Evolutionary conservation across 1,284 basidiomycete species (phyloP).

Genomic region (Inonotus hispidus): DNA sequence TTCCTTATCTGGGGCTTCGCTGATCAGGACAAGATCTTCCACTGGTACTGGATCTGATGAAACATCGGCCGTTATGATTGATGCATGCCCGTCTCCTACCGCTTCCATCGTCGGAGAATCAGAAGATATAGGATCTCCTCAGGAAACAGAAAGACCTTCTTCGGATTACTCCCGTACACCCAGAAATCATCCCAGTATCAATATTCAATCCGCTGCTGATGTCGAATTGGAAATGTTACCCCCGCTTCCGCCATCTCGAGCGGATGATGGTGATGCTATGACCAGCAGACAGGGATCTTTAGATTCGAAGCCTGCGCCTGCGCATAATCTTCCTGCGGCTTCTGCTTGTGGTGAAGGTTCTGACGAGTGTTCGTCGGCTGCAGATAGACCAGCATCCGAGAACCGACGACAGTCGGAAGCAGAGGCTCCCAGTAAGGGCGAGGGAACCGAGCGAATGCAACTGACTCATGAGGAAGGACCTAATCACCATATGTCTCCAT

Average conservation of each 20-base stretch:
- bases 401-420: no score
- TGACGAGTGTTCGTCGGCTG: no score
- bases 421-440: no score
- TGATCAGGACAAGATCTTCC: no score
- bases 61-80: background rate
- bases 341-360: no score
- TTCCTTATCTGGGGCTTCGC: background rate
- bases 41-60: background rate
- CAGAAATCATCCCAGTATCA: background rate
- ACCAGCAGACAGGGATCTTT: no score
- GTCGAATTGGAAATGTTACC: constrained; percentile 8
- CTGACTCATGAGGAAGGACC: no score
- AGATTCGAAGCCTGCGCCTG: background rate
- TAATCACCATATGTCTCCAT: no score
- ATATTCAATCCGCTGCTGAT: background rate
- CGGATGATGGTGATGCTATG: background rate
- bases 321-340: no score
- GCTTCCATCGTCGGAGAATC: background rate
- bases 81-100: background rate
- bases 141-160: constrained; percentile 10
- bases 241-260: constrained; percentile 3
- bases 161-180: constrained; percentile 16
- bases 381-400: no score
- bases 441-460: no score
- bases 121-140: constrained; percentile 10